Evolutionary conservation across 2,329 filamentous ascomycete species (phyloP).

Genomic region (Stemphylium vesicarium): DNA sequence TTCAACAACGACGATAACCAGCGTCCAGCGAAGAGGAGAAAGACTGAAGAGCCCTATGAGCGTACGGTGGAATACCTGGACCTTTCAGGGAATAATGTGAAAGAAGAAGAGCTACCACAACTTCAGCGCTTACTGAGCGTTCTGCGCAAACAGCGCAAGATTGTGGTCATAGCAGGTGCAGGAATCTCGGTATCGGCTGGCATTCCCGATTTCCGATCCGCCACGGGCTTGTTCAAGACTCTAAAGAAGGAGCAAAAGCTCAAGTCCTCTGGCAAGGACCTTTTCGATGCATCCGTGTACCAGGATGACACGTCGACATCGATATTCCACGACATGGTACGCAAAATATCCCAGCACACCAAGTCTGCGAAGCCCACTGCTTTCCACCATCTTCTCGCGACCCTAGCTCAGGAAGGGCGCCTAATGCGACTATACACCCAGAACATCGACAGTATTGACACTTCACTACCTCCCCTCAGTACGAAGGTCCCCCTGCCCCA

Average conservation of each 20-base stretch:
- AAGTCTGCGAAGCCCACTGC: conserved; percentile 78
- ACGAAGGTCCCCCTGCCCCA: conserved; percentile 81
- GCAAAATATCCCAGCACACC: conserved; percentile 80
- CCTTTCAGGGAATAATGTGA: conserved; percentile 61
- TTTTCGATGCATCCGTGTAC: conserved; percentile 98
- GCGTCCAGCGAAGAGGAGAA: conserved; percentile 77
- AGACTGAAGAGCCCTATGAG: conserved; percentile 62
- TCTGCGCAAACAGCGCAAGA: conserved; percentile 89
- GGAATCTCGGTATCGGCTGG: conserved; percentile 97
- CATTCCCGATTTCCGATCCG: conserved; percentile 95
- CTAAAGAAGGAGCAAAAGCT: conserved; percentile 86
- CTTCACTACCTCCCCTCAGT: conserved; percentile 75
- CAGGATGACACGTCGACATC: conserved; percentile 87
- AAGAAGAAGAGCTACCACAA: conserved; percentile 64
- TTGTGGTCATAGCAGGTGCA: conserved; percentile 94
- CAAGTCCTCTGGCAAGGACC: conserved; percentile 89
- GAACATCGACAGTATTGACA: conserved; percentile 96
- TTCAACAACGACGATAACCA: conserved; percentile 65
- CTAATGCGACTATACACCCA: conserved; percentile 92
- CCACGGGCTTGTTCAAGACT: conserved; percentile 87
- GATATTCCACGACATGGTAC: conserved; percentile 95
- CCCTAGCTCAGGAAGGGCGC: conserved; percentile 83
- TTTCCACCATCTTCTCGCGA: conserved; percentile 93
- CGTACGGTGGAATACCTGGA: conserved; percentile 83
- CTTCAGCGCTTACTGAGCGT: conserved; percentile 75